Evolutionary conservation across 768 basidiomycete species (phyloP).

Genomic region (Clavaria fumosa): DNA sequence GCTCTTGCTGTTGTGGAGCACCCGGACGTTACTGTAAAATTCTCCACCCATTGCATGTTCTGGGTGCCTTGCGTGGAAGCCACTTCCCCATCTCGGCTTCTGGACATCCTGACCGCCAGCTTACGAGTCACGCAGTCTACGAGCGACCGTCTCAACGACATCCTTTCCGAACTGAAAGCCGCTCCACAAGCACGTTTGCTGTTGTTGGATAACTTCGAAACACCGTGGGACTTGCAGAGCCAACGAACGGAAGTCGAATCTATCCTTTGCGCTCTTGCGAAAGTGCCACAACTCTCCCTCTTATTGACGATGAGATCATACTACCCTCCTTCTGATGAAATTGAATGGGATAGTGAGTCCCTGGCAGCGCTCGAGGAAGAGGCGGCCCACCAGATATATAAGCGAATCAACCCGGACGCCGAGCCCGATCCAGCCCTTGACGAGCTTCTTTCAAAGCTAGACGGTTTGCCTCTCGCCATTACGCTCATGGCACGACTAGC

Average conservation of each 20-base stretch:
- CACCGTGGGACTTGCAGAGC: constrained; percentile 19
- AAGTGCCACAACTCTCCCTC: constrained; percentile 17
- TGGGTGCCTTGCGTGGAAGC: constrained; percentile 23
- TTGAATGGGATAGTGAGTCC: constrained; percentile 13
- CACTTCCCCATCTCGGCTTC: constrained; percentile 14
- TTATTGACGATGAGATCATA: constrained; percentile 21
- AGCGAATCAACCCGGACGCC: constrained; percentile 11
- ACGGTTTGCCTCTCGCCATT: constrained; percentile 20
- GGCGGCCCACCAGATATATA: constrained; percentile 13
- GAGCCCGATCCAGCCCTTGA: constrained; percentile 13
- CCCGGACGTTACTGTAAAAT: constrained; percentile 11
- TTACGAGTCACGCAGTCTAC: constrained; percentile 14
- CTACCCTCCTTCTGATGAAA: constrained; percentile 15
- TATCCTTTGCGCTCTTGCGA: constrained; percentile 14
- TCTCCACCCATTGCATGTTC: constrained; percentile 14
- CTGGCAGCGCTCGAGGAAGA: constrained; percentile 10
- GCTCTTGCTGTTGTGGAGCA: constrained; percentile 20
- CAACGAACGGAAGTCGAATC: constrained; percentile 13
- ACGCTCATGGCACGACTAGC: constrained; percentile 19
- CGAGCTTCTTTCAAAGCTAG: constrained; percentile 14
- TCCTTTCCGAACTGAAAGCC: constrained; percentile 12
- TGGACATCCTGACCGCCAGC: constrained; percentile 13
- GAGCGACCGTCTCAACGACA: constrained; percentile 11
- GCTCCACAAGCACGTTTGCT: constrained; percentile 16
- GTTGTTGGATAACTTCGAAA: constrained; percentile 27